phyloP scores from a whole-genome alignment of 805 yeast genomes.

The Starmerella bombicola region DNA sequence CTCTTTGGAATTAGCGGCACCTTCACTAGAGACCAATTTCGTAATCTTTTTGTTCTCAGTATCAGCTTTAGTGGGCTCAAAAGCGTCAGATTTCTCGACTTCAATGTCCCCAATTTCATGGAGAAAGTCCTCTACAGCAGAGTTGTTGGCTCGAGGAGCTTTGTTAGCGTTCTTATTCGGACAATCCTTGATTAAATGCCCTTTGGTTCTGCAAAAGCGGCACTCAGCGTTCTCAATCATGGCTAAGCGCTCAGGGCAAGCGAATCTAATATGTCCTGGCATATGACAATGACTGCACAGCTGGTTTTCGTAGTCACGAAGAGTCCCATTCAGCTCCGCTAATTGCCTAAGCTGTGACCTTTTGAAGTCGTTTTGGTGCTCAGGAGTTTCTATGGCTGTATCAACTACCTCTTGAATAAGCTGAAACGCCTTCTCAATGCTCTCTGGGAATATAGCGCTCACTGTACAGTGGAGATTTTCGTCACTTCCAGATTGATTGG shows the following conservation, averaged over 20 bases:
- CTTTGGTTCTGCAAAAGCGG: slow-evolving; percentile 11
- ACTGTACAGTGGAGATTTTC: slow-evolving; percentile 86
- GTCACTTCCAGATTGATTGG: slow-evolving; percentile 39
- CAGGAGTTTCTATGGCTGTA: slow-evolving; percentile 78
- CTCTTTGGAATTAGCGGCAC: no score
- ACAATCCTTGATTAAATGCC: background rate
- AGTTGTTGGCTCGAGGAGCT: background rate
- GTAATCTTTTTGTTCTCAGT: no score
- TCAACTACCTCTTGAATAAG: slow-evolving; percentile 65
- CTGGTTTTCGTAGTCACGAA: slow-evolving; percentile 62
- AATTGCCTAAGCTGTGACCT: slow-evolving; percentile 82
- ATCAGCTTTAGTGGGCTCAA: no score
- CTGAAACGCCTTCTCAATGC: slow-evolving; percentile 59
- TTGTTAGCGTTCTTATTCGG: background rate
- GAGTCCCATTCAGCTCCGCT: slow-evolving; percentile 89
- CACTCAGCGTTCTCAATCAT: slow-evolving; percentile 49
- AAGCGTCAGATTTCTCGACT: no score
- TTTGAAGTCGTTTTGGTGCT: slow-evolving; percentile 84
- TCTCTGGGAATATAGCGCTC: slow-evolving; percentile 68
- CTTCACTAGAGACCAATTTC: no score
- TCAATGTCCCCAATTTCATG: slow-evolving; percentile 4
- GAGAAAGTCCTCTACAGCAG: slow-evolving; percentile 16
- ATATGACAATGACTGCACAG: slow-evolving; percentile 58
- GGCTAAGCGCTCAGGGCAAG: slow-evolving; percentile 51
- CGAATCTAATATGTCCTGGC: slow-evolving; percentile 78